phyloP scores from a whole-genome alignment of 768 basidiomycete species.

The Hypholoma fasciculare region DNA sequence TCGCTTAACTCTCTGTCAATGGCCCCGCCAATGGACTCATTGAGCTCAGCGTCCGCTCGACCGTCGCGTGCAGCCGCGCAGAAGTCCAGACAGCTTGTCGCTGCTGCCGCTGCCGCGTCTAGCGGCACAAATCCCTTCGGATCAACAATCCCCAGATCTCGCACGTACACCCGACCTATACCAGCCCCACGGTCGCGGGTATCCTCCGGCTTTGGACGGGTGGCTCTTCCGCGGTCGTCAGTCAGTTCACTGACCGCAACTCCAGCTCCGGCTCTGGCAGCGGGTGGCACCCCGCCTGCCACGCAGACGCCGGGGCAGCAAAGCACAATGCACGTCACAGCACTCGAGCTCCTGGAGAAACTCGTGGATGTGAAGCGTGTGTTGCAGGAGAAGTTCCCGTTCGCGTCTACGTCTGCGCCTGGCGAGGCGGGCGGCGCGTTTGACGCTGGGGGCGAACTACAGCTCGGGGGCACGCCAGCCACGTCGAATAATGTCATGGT shows the following conservation, averaged over 20 bases:
- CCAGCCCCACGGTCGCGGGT: too few species aligned
- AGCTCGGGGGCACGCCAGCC: not conserved
- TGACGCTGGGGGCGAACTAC: not conserved
- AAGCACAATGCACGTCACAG: conserved; percentile 10
- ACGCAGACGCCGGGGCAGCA: not conserved
- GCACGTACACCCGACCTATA: too few species aligned
- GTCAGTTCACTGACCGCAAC: not conserved
- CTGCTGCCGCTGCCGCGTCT: too few species aligned
- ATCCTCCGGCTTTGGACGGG: too few species aligned
- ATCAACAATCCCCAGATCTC: too few species aligned
- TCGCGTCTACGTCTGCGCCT: not conserved
- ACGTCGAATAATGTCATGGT: not conserved
- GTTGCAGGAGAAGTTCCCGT: not conserved
- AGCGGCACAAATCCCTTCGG: too few species aligned
- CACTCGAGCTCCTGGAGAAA: conserved; percentile 16
- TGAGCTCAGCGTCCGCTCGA: not conserved
- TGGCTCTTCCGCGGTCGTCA: not conserved
- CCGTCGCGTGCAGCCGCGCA: not conserved
- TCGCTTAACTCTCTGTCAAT: not conserved
- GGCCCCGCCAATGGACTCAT: not conserved
- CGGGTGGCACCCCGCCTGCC: not conserved
- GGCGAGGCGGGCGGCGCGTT: not conserved
- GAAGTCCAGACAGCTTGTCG: not conserved
- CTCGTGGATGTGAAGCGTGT: conserved; percentile 11
- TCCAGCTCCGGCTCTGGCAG: not conserved